Evolutionary conservation across 2,329 filamentous ascomycete genomes (phyloP), one percentile per base, ranked within the genome.

Genomic region (Sordariomycetes sp.): DNA sequence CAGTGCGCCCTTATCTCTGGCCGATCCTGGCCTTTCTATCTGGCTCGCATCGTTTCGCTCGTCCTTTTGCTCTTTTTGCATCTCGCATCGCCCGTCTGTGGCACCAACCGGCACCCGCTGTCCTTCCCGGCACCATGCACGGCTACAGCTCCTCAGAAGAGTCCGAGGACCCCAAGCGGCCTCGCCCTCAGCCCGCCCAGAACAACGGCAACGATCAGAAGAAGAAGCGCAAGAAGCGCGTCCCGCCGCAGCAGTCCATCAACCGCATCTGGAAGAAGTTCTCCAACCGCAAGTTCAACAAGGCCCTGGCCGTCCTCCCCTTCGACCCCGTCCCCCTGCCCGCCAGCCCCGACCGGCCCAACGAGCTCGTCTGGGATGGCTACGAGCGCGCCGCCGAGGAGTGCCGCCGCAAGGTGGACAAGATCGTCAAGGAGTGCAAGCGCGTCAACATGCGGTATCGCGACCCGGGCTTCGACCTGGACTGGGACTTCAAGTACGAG

Each of bases 371-470:
- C 4, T 63, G 59, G 26, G 64, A 66, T 4, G 74, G 74, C 5
- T 83, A 79, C 46, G 71, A 81, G 42, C 67, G 78, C 30, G 79
- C 78, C 0, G 70, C 63, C 2, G 72, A 76, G 15, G 72, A 79
- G 45, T 85, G 80, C 49, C 67, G 65, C 15, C 68, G 71, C 30
- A 82, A 66, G 57, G 81, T 68, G 21, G 58, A 66, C 30, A 76
- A 75, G 49, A 78, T 78, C 39, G 72, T 75, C 31, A 60, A 70
- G 40, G 72, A 77, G 46, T 92, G 86, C 57, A 66, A 70, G 42
- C 68, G 83, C 16, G 68, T 87, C 24, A 93, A 93, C 47, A 82
- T 81, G 52, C 81, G 86, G 47, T 93, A 92, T 51, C 71, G 82
- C 17, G 80, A 84, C 43, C 72, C 75, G 1, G 70, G 67, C 2